Evolutionary conservation across 768 basidiomycete genomes (phyloP).

Genomic region (Artomyces pyxidatus): DNA sequence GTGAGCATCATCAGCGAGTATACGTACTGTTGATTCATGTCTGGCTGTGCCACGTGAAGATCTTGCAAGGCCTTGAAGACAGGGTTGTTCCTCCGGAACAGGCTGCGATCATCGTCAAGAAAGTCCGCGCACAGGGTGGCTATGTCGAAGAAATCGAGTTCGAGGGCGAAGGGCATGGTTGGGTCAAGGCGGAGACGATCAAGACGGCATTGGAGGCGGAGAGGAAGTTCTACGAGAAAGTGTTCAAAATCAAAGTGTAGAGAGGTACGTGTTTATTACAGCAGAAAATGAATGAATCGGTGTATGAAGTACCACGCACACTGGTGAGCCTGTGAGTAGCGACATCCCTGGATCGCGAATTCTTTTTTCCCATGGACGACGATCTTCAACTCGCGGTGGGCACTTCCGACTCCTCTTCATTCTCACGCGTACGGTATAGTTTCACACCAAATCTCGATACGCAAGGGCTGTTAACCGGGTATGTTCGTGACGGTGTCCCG

Average conservation of each 20-base stretch:
- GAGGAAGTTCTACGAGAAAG: conserved; percentile 42
- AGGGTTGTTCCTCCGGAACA: conserved; percentile 62
- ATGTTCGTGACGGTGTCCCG: no score
- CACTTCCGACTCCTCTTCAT: no score
- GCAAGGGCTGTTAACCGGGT: no score
- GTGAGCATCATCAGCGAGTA: conserved; percentile 31
- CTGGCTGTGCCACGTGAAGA: conserved; percentile 27
- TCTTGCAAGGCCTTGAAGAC: conserved; percentile 61
- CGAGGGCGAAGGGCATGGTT: conserved; percentile 61
- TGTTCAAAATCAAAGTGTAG: conserved; percentile 27
- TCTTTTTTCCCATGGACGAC: no score
- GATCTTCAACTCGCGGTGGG: no score
- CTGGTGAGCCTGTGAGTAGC: no score
- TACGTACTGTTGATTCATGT: neutral
- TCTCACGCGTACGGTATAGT: no score
- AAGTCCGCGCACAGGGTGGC: conserved; percentile 41
- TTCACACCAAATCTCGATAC: no score
- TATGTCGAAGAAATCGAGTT: conserved; percentile 52
- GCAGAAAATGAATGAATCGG: no score
- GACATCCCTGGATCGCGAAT: no score
- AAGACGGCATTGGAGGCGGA: conserved; percentile 45
- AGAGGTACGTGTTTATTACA: no score
- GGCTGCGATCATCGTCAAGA: conserved; percentile 47
- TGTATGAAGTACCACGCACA: no score
- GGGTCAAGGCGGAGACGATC: conserved; percentile 47